A percentile compares a stretch with the other conserved stretches of the same genome.
Evolutionary conservation across 176 grass and related monocot genomes (phyloP).

Genomic region (Lolium perenne): DNA sequence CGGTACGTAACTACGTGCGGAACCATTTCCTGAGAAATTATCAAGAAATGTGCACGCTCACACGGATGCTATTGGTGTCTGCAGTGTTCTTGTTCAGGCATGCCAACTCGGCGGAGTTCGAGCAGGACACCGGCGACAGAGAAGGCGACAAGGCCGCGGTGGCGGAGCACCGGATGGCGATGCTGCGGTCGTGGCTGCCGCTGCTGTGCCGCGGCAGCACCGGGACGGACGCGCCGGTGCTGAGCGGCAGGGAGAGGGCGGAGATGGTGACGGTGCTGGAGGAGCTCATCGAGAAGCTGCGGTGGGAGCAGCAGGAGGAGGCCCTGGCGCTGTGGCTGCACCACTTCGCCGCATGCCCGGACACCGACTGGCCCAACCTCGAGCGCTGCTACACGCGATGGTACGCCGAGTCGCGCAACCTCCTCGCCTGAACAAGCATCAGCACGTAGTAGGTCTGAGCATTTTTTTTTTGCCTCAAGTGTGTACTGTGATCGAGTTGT

Average conservation of each 20-base stretch:
- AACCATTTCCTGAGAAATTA: too few relatives aligned
- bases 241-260: constrained; percentile 66
- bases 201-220: constrained; percentile 76
- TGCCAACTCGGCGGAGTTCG: constrained; percentile 66
- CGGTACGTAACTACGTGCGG: constrained; percentile 34
- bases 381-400: constrained; percentile 75
- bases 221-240: constrained; percentile 63
- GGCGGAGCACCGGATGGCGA: constrained; percentile 37
- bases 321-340: constrained; percentile 80
- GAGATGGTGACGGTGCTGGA: constrained; percentile 76
- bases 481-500: neutral
- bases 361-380: constrained; percentile 93
- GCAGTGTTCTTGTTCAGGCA: constrained; percentile 78
- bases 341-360: constrained; percentile 61
- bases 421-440: constrained; percentile 27
- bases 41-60: too few relatives aligned
- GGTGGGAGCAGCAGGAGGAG: constrained; percentile 80
- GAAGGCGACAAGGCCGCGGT: constrained; percentile 23
- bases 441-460: neutral
- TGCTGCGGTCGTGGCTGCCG: constrained; percentile 81
- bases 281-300: constrained; percentile 69
- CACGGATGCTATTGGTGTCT: too few relatives aligned
- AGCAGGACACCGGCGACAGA: constrained; percentile 31
- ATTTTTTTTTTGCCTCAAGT: neutral
- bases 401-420: constrained; percentile 69